A percentile compares a stretch with the other conserved stretches of the same genome.
Evolutionary conservation across 73 alveolate genomes (phyloP).

Genomic region (Symbiodinium pilosum): DNA sequence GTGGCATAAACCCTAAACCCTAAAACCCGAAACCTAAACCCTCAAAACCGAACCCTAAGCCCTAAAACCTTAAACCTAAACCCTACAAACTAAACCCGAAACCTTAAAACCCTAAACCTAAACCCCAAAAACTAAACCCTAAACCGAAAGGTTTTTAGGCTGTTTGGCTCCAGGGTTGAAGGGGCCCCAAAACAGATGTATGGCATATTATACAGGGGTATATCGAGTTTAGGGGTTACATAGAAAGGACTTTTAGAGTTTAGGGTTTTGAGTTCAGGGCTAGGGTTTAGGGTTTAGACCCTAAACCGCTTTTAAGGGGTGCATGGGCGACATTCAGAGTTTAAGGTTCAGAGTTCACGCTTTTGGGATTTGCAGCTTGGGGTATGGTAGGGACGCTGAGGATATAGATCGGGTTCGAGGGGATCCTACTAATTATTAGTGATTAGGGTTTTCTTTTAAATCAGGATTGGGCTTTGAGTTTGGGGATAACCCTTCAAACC

Average conservation of each 20-base stretch:
- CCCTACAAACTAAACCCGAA: too few relatives aligned
- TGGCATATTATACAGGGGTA: too few relatives aligned
- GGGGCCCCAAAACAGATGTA: too few relatives aligned
- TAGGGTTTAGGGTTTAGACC: neutral
- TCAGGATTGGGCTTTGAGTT: too few relatives aligned
- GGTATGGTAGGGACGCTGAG: neutral
- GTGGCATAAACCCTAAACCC: too few relatives aligned
- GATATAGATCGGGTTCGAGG: neutral
- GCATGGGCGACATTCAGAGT: neutral
- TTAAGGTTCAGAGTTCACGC: neutral
- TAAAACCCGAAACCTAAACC: too few relatives aligned
- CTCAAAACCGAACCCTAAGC: too few relatives aligned
- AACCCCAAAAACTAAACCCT: too few relatives aligned
- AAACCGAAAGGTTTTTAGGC: too few relatives aligned
- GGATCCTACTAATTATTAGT: neutral
- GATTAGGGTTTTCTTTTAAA: neutral
- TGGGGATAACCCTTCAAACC: too few relatives aligned
- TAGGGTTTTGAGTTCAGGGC: neutral
- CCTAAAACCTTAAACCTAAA: too few relatives aligned
- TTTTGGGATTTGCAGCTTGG: neutral
- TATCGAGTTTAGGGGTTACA: neutral
- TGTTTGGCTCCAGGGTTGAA: neutral
- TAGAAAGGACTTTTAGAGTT: neutral
- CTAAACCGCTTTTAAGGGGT: neutral
- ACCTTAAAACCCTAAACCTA: too few relatives aligned